A percentile compares a stretch with the other conserved stretches of the same genome.
Evolutionary conservation across 768 basidiomycete species (phyloP).

Genomic region (Mycena filopes): DNA sequence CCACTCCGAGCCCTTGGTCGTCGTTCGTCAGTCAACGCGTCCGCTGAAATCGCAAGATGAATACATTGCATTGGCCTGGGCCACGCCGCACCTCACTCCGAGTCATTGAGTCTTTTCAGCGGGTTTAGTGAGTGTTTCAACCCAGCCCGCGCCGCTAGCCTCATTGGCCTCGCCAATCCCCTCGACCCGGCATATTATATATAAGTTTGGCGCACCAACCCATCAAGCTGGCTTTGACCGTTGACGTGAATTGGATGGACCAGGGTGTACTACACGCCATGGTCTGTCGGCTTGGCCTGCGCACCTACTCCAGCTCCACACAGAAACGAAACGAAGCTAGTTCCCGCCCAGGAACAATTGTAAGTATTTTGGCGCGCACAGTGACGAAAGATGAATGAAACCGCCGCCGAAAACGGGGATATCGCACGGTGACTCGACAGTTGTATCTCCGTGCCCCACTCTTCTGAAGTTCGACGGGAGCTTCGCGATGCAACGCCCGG

Average conservation of each 20-base stretch:
- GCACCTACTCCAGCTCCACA: no score
- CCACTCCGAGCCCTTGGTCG: no score
- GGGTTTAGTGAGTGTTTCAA: background rate
- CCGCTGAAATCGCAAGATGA: conserved; percentile 12
- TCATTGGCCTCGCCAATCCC: background rate
- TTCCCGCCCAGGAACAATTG: no score
- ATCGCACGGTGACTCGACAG: background rate
- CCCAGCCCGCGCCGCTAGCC: conserved; percentile 3
- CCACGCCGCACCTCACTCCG: conserved; percentile 7
- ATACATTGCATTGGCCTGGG: background rate
- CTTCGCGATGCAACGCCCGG: background rate
- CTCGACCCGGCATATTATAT: no score
- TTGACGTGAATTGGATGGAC: no score
- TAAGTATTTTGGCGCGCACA: no score
- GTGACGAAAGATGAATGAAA: background rate
- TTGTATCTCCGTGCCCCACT: background rate
- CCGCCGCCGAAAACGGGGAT: background rate
- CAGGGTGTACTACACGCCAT: no score
- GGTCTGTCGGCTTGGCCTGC: no score
- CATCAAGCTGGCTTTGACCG: no score
- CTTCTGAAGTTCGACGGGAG: no score
- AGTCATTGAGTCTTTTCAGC: background rate
- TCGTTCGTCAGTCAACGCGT: background rate
- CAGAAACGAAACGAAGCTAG: no score
- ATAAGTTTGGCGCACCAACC: no score